Evolutionary conservation across 148 eudicot genomes (phyloP).

Genomic region (Persicaria tinctoria): DNA sequence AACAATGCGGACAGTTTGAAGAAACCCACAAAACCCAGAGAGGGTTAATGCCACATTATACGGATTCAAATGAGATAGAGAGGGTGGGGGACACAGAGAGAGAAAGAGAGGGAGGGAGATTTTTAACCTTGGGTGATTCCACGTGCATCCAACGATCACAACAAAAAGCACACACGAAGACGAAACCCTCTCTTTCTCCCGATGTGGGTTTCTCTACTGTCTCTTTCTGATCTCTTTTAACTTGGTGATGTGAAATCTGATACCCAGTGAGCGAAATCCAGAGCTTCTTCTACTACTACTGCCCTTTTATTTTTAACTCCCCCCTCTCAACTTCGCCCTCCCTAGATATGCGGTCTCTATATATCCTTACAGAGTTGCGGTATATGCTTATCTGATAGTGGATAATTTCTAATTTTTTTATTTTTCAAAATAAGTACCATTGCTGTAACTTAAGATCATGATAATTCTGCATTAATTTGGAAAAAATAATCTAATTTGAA

Average conservation of each 20-base stretch:
- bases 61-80: conserved; percentile 10
- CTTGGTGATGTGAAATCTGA: background rate
- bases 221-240: conserved; percentile 6
- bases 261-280: background rate
- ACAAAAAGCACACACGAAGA: conserved; percentile 3
- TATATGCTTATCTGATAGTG: background rate
- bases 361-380: background rate
- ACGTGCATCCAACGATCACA: conserved; percentile 13
- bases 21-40: conserved; percentile 10
- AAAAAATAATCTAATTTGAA: too few relatives aligned
- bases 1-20: conserved; percentile 5
- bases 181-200: conserved; percentile 11
- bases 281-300: background rate
- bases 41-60: conserved; percentile 2
- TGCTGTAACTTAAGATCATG: too few relatives aligned
- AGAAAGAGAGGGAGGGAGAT: background rate
- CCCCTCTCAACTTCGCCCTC: background rate
- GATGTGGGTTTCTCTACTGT: background rate
- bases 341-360: background rate
- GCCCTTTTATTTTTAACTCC: background rate
- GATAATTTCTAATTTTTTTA: conserved; percentile 1
- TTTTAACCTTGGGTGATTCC: conserved; percentile 1
- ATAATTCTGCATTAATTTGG: too few relatives aligned
- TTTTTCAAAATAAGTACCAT: background rate
- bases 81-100: background rate